Percentiles rank a stretch among this genome's conserved stretches.
Evolutionary conservation across 345 rosid species (phyloP).

Genomic region (Hypericum androsaemum): DNA sequence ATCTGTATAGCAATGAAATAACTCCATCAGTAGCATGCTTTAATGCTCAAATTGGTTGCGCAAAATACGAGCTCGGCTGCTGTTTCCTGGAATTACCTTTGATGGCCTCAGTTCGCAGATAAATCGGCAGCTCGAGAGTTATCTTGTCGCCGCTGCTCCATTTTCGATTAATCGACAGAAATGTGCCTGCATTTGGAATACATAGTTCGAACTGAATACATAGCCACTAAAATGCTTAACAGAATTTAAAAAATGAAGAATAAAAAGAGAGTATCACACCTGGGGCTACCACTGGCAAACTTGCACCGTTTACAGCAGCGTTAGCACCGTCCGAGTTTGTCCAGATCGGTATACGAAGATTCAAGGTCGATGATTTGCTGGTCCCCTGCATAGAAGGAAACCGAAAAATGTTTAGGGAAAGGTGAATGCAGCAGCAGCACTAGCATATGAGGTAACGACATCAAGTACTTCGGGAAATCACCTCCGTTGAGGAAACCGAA

Average conservation of each 20-base stretch:
- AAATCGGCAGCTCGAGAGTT: slow-evolving; percentile 47
- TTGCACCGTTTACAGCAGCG: slow-evolving; percentile 47
- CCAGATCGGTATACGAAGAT: slow-evolving; percentile 75
- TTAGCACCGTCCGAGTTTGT: slow-evolving; percentile 41
- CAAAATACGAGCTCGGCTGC: no score
- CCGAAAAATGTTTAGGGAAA: background rate
- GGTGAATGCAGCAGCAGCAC: no score
- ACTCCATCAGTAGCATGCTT: no score
- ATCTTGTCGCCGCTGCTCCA: slow-evolving; percentile 57
- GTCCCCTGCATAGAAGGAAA: slow-evolving; percentile 28
- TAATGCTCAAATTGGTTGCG: no score
- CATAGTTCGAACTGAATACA: no score
- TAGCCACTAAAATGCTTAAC: no score
- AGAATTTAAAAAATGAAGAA: no score
- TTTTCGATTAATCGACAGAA: slow-evolving; percentile 34
- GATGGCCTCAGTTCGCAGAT: slow-evolving; percentile 54
- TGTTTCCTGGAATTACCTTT: slow-evolving; percentile 38
- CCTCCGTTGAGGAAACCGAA: slow-evolving; percentile 38
- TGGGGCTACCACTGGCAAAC: slow-evolving; percentile 43
- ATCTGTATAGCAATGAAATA: no score
- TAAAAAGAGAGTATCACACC: slow-evolving; percentile 24
- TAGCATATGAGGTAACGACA: no score
- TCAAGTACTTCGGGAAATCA: slow-evolving; percentile 10
- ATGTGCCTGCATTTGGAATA: slow-evolving; percentile 41
- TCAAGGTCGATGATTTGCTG: slow-evolving; percentile 43